Evolutionary conservation across 805 yeast genomes (phyloP), one percentile per base, ranked within the genome.

Genomic region (Jamesozyma gamospora): DNA sequence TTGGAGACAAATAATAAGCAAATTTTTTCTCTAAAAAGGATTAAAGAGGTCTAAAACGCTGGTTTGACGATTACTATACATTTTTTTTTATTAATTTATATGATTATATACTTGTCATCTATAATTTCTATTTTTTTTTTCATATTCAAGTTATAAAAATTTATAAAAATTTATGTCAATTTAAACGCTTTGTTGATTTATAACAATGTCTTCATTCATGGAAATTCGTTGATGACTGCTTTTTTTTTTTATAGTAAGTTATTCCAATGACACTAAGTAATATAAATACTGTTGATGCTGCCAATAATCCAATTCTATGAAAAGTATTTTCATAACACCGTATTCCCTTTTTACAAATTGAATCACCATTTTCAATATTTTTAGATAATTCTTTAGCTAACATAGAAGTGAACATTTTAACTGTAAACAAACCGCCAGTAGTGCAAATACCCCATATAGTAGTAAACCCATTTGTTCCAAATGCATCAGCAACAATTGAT

Each of bases 381-480:
- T 42, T 39, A 46, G 75, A 78, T 46, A 82, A 68, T 26, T 73
- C 70, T 9, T 48, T 41, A 1, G 85, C 86, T 47, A 82, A 71
- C 36, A 68, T 63, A 41, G 69, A 69, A 36, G 78, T 75, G 44
- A 81, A 65, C 2, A 66, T 37, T 48, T 72, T 74, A 31, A 82
- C 70, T 0, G 73, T 63, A 4, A 74, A 34, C 16, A 80, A 60
- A 1, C 86, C 85, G 7, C 88, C 88, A 0, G 86, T 77, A 18
- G 87, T 79, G 13, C 76, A 60, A 31, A 82, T 60, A 0, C 90
- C 86, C 90, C 92, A 82, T 1, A 79, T 69, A 0, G 88, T 79
- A 17, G 86, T 76, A 55, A 80, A 82, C 0, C 76, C 71, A 6
- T 62, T 66, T 0, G 83, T 71, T 2, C 88, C 88, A 61, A 80